Conservation (phyloP, 1,139 yeast species). For the Pichia sp. region DNA sequence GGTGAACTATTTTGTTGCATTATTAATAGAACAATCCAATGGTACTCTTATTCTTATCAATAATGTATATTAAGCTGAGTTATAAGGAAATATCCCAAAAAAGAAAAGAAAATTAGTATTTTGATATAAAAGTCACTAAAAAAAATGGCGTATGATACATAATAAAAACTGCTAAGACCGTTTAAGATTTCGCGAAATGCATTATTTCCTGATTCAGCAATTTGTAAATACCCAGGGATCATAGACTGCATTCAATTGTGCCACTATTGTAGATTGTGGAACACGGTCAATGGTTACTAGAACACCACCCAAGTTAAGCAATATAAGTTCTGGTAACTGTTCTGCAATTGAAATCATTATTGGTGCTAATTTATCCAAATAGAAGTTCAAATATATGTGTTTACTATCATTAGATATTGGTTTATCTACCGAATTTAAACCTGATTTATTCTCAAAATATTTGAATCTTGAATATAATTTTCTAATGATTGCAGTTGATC, state of each 20-base stretch:
- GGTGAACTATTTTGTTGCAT: slow-evolving; percentile 6
- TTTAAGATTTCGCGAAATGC: neutral
- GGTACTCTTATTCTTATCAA: neutral
- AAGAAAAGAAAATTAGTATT: neutral
- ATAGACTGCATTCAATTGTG: slow-evolving; percentile 5
- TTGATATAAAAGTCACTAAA: too few relatives aligned
- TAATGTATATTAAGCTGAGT: too few relatives aligned
- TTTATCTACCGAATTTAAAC: slow-evolving; percentile 17
- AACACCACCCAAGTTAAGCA: slow-evolving; percentile 24
- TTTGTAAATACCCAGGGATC: slow-evolving; percentile 13
- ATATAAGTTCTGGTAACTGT: slow-evolving; percentile 12
- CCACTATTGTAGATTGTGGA: slow-evolving; percentile 2
- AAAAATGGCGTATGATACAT: neutral
- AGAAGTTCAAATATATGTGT: neutral
- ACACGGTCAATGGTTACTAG: slow-evolving; percentile 9
- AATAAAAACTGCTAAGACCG: neutral
- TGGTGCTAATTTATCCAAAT: slow-evolving; percentile 16
- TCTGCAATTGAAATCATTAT: slow-evolving; percentile 16
- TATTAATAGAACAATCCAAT: neutral
- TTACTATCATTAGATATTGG: slow-evolving; percentile 9
- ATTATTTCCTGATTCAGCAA: slow-evolving; percentile 8
- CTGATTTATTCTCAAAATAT: slow-evolving; percentile 19
- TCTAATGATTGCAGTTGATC: slow-evolving; percentile 16
- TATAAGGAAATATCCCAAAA: too few relatives aligned
- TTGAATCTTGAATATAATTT: slow-evolving; percentile 20